Evolutionary conservation across 164 flowering plant genomes (phyloP).

Genomic region (Vitis riparia): DNA sequence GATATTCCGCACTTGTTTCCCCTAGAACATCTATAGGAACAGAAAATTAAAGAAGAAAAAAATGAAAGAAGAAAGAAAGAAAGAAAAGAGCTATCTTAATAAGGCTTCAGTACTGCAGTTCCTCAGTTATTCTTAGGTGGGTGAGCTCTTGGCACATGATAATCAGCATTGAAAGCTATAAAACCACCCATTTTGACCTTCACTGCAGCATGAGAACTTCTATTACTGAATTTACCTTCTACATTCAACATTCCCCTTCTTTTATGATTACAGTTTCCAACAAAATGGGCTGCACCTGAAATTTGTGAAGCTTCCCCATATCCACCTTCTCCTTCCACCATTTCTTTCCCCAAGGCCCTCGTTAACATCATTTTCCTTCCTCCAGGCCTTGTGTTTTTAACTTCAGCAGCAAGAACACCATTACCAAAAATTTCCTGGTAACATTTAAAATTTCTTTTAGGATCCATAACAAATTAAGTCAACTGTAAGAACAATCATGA

Average conservation of each 20-base stretch:
- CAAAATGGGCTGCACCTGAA: constrained; percentile 23
- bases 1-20: constrained; percentile 17
- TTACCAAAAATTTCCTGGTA: constrained; percentile 22
- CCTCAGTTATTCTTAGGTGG: constrained; percentile 64
- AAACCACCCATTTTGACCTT: constrained; percentile 29
- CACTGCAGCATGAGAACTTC: constrained; percentile 8
- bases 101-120: constrained; percentile 18
- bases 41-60: not conserved
- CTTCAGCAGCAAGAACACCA: constrained; percentile 10
- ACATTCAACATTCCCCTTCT: constrained; percentile 12
- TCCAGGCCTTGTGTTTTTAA: constrained; percentile 14
- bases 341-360: constrained; percentile 15
- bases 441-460: not conserved
- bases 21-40: constrained; percentile 15
- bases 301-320: constrained; percentile 6
- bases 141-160: constrained; percentile 49
- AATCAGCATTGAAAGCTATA: constrained; percentile 53
- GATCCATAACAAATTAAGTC: not conserved
- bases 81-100: constrained; percentile 3
- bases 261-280: constrained; percentile 1
- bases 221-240: constrained; percentile 29
- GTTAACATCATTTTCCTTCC: constrained; percentile 39
- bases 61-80: constrained; percentile 7
- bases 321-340: constrained; percentile 9
- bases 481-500: not conserved